Conservation (phyloP, 2,329 filamentous ascomycete species). For the Fusarium musae region DNA sequence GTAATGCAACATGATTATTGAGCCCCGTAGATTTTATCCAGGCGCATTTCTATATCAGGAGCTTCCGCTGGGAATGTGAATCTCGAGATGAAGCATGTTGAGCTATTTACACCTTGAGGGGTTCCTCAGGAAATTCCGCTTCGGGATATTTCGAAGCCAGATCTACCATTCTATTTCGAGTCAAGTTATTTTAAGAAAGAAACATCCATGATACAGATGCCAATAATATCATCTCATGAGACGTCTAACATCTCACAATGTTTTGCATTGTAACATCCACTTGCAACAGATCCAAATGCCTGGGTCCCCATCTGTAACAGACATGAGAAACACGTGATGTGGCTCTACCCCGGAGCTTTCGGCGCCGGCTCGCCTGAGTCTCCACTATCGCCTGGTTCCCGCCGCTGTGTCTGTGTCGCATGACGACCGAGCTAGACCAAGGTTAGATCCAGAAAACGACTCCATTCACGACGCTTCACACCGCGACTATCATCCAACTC, state of each 20-base stretch:
- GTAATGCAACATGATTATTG: conserved; percentile 20
- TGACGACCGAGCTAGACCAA: conserved; percentile 35
- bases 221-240: conserved; percentile 10
- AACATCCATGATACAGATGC: conserved; percentile 13
- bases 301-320: neutral
- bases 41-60: conserved; percentile 24
- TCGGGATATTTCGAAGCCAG: neutral
- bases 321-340: conserved; percentile 33
- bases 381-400: conserved; percentile 35
- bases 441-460: conserved; percentile 29
- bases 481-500: conserved; percentile 15
- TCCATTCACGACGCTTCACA: conserved; percentile 36
- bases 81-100: conserved; percentile 7
- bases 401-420: conserved; percentile 42
- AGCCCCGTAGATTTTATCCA: conserved; percentile 9
- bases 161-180: conserved; percentile 23
- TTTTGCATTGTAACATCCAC: conserved; percentile 1
- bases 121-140: neutral
- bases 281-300: conserved; percentile 9
- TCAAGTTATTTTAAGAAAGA: conserved; percentile 15
- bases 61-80: conserved; percentile 19
- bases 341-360: conserved; percentile 37
- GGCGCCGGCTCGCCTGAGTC: conserved; percentile 33
- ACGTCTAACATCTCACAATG: conserved; percentile 3
- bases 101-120: conserved; percentile 22